phyloP scores from a whole-genome alignment of 495 filamentous ascomycete species.

The Trichoderma virens region DNA sequence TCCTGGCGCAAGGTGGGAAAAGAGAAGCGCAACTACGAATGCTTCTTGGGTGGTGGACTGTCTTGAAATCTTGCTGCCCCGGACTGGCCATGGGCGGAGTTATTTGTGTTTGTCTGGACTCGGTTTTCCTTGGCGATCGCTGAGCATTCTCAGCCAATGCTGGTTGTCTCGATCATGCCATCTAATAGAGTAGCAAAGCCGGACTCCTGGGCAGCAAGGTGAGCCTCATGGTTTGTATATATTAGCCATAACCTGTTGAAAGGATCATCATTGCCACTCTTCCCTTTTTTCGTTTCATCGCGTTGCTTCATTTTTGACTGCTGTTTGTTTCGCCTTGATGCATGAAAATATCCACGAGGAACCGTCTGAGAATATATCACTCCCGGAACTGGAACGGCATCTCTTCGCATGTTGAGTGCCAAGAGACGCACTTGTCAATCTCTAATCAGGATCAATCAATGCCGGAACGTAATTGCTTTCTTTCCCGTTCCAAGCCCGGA shows the following conservation, averaged over 20 bases:
- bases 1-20: constrained; percentile 8
- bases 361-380: neutral
- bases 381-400: neutral
- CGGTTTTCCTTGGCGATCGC: constrained; percentile 15
- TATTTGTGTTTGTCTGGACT: constrained; percentile 23
- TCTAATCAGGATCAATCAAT: neutral
- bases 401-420: neutral
- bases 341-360: neutral
- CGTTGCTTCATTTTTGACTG: neutral
- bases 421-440: neutral
- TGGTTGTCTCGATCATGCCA: constrained; percentile 13
- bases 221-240: constrained; percentile 24
- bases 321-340: neutral
- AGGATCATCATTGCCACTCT: constrained; percentile 27
- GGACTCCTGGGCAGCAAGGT: constrained; percentile 41
- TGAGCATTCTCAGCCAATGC: constrained; percentile 1
- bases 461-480: neutral
- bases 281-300: constrained; percentile 12
- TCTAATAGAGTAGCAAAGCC: constrained; percentile 26
- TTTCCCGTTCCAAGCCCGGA: neutral
- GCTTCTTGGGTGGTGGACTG: constrained; percentile 8
- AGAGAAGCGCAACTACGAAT: neutral
- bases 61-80: constrained; percentile 25
- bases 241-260: constrained; percentile 3
- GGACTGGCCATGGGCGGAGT: constrained; percentile 24